phyloP scores from a whole-genome alignment of 306 rosid genomes.

The Malus domestica region DNA sequence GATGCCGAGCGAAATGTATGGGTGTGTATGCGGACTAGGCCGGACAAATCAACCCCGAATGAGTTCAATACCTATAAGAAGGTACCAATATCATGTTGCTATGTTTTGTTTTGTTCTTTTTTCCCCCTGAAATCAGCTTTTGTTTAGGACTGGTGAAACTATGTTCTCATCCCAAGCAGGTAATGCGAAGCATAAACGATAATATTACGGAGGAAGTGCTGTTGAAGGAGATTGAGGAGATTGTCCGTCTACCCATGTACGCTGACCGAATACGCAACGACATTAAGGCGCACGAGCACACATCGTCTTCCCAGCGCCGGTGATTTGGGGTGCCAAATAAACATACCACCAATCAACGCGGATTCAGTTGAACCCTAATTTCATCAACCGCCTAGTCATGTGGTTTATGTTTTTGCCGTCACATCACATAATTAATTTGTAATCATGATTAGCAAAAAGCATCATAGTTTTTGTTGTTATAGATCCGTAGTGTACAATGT shows the following conservation, averaged over 20 bases:
- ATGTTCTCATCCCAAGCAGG: constrained; percentile 32
- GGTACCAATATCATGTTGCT: constrained; percentile 21
- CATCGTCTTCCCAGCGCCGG: constrained; percentile 6
- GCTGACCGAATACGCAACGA: constrained; percentile 74
- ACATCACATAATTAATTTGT: background rate
- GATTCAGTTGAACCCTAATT: background rate
- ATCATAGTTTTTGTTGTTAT: background rate
- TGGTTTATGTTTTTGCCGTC: background rate
- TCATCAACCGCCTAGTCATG: background rate
- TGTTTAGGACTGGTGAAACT: background rate
- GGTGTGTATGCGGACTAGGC: constrained; percentile 63
- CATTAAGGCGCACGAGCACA: constrained; percentile 43
- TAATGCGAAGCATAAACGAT: constrained; percentile 81
- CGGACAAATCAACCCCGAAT: constrained; percentile 77
- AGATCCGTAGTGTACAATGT: background rate
- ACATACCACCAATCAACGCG: background rate
- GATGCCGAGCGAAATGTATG: constrained; percentile 50
- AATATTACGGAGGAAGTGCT: constrained; percentile 75
- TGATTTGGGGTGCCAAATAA: background rate
- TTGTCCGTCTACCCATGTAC: constrained; percentile 84
- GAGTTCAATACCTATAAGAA: constrained; percentile 72
- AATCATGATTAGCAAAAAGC: background rate
- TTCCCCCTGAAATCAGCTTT: background rate
- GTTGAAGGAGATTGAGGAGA: constrained; percentile 70
- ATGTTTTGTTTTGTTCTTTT: background rate